Evolutionary conservation across 345 rosid species (phyloP), one percentile per base, ranked within the genome.

Genomic region (Populus pruinosa): DNA sequence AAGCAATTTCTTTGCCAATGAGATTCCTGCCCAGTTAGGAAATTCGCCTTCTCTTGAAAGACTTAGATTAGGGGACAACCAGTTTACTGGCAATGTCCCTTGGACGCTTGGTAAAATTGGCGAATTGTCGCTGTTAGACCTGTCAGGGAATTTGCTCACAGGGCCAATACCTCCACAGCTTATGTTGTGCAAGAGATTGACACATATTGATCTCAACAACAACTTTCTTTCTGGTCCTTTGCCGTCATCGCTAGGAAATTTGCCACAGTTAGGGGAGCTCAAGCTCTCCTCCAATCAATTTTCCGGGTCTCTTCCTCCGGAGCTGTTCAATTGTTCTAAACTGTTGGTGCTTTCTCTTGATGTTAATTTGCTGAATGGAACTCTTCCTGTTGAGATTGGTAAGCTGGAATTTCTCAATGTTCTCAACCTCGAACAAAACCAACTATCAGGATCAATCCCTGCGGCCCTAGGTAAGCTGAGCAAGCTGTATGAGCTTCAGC

Each of bases 151-250:
- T 79, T 83, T 85, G 59, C 93, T 96, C 23, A 86, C 90, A 0
- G 98, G 98, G 79, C 65, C 85, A 64, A 83, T 92, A 66, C 97
- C 97, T 1, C 72, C 36, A 41, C 88, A 88, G 87, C 95, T 96
- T 10, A 82, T 88, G 69, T 49, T 87, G 76, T 93, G 98, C 86
- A 94, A 83, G 87, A 89, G 90, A 56, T 80, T 96, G 77, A 83
- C 92, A n/a, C 94, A 89, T 79, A 78, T 96, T 4, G 98, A 93
- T 86, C 92, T 96, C 61, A 88, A 93, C 72, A 86, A 94, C 82
- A 96, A 96, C 76, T 87, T 82, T 62, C 90, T 96, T 35, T 90
- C 93, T 14, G 97, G 95, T 16, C 63, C 83, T 0, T 47, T 96
- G 70, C 98, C 99, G 4, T 65, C 79, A n/a, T 92, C 97, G 98